A percentile compares a stretch with the other conserved stretches of the same genome.
These are phyloP conservation scores for Trypethelium eluteriae DNA, from an alignment of 495 filamentous ascomycete genomes.

Conservation along the genomic window DNA sequence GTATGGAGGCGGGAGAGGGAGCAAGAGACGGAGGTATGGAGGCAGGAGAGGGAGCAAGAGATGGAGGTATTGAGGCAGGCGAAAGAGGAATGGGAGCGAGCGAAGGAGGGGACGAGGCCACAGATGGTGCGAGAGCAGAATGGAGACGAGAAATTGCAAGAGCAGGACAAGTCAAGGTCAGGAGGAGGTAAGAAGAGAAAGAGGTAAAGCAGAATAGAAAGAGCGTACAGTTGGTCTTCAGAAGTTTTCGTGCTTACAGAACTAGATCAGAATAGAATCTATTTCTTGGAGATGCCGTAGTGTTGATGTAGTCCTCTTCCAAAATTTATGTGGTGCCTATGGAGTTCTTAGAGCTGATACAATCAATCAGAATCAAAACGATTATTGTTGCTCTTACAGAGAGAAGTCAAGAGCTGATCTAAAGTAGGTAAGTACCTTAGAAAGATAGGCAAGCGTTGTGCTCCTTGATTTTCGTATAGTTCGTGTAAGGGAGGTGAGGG, in stretches of 20 bases:
- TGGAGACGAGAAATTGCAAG: background rate
- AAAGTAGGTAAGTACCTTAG: background rate
- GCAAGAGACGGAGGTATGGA: background rate
- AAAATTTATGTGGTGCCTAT: background rate
- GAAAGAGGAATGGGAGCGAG: background rate
- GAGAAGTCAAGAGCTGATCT: background rate
- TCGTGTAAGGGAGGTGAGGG: background rate
- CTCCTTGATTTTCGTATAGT: background rate
- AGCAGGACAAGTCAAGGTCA: background rate
- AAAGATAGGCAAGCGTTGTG: background rate
- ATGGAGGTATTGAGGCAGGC: background rate
- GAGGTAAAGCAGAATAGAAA: background rate
- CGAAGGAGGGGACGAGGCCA: background rate
- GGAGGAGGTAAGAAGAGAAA: background rate
- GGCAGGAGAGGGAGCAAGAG: background rate
- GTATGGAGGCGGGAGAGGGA: background rate
- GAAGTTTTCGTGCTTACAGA: background rate
- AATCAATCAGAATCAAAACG: background rate
- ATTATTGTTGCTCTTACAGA: background rate
- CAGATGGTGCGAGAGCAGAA: background rate
- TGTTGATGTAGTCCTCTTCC: background rate
- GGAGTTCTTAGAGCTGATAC: background rate
- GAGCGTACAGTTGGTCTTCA: background rate
- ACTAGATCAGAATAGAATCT: background rate
- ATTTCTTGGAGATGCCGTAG: background rate